phyloP scores from a whole-genome alignment of 164 flowering plant genomes.

The Sextonia rubra region DNA sequence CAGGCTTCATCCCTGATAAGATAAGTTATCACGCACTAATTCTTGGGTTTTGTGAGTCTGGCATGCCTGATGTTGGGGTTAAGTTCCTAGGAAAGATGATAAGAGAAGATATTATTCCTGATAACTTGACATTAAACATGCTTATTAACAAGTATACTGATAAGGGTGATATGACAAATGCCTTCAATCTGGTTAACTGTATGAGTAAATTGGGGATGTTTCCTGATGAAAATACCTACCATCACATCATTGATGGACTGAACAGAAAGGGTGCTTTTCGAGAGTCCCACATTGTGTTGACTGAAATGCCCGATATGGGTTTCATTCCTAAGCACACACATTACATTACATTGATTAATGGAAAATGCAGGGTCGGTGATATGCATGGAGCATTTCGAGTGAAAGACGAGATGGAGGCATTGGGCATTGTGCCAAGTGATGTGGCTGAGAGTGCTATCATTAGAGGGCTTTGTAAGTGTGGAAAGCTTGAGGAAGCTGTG shows the following conservation, averaged over 20 bases:
- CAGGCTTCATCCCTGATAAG: conserved; percentile 50
- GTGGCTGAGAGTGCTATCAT: conserved; percentile 77
- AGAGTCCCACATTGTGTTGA: conserved; percentile 39
- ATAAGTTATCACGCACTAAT: conserved; percentile 61
- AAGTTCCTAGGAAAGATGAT: conserved; percentile 54
- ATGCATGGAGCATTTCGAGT: conserved; percentile 55
- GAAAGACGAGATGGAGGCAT: conserved; percentile 56
- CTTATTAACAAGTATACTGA: conserved; percentile 48
- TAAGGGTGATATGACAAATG: conserved; percentile 38
- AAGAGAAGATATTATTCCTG: conserved; percentile 38
- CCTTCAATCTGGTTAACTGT: conserved; percentile 39
- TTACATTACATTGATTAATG: conserved; percentile 52
- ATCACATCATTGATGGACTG: conserved; percentile 44
- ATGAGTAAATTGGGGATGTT: conserved; percentile 41
- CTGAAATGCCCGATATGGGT: conserved; percentile 53
- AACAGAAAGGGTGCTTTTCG: conserved; percentile 34
- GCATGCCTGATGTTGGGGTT: conserved; percentile 48
- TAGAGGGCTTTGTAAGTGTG: conserved; percentile 64
- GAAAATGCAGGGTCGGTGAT: conserved; percentile 58
- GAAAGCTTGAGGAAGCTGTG: conserved; percentile 68
- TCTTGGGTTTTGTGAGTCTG: conserved; percentile 54
- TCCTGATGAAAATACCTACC: conserved; percentile 35
- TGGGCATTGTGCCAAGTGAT: conserved; percentile 35
- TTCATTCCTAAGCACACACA: conserved; percentile 40
- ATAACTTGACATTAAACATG: conserved; percentile 45